These are phyloP conservation scores for Cryptococcus sp. DNA, from an alignment of 1,284 basidiomycete genomes.

Conservation along the genomic window DNA sequence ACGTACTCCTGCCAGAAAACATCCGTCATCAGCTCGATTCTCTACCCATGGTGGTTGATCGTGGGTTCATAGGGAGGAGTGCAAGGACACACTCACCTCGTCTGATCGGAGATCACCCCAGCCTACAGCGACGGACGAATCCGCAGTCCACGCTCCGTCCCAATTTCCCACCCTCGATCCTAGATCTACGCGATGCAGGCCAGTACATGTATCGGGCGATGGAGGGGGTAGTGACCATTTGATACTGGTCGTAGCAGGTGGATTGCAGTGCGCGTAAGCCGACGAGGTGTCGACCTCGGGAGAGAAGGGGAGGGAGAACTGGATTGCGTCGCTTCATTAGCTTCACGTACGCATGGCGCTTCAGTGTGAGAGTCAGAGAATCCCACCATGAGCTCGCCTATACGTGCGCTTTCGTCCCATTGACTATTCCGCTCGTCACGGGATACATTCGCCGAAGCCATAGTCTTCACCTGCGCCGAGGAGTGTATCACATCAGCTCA, in stretches of 20 bases:
- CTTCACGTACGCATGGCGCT: not conserved
- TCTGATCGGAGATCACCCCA: not conserved
- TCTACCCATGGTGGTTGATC: no score
- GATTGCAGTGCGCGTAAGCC: constrained; percentile 1
- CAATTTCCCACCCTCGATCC: constrained; percentile 1
- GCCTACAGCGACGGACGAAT: not conserved
- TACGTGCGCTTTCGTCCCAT: constrained; percentile 28
- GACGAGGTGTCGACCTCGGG: not conserved
- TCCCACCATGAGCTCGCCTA: constrained; percentile 31
- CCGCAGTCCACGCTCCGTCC: not conserved
- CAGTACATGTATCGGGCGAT: constrained; percentile 17
- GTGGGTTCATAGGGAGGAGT: no score
- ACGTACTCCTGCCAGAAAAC: no score
- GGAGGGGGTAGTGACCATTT: constrained; percentile 14
- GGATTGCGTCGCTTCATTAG: not conserved
- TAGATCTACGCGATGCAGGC: constrained; percentile 8
- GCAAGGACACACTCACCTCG: not conserved
- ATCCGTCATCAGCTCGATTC: no score
- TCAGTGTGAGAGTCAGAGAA: not conserved
- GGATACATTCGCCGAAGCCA: constrained; percentile 20
- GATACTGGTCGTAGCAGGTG: not conserved
- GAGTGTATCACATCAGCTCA: not conserved
- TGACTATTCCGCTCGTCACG: constrained; percentile 2
- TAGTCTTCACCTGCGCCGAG: constrained; percentile 23
- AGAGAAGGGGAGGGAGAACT: constrained; percentile 3